phyloP scores from a whole-genome alignment of 352 stramenopile species.

The Thalassiosira hispida region DNA sequence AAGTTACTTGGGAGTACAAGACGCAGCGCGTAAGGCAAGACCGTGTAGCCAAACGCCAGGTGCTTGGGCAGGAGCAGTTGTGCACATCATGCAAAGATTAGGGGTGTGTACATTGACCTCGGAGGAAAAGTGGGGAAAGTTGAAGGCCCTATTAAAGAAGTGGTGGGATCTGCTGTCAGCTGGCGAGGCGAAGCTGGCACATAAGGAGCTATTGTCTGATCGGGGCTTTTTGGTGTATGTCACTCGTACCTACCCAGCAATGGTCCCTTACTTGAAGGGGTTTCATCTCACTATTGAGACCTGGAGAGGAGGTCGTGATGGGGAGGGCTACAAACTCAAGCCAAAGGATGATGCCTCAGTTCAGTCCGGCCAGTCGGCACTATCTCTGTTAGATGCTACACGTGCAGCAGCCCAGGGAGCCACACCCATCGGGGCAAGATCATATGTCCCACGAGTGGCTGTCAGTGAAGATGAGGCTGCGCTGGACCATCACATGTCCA shows the following conservation, averaged over 20 bases:
- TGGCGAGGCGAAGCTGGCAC: constrained; percentile 21
- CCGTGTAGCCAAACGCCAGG: constrained; percentile 29
- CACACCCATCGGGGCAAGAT: too few relatives aligned
- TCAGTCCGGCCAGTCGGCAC: background rate
- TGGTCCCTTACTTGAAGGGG: constrained; percentile 70
- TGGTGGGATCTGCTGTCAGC: constrained; percentile 4
- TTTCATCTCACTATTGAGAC: constrained; percentile 61
- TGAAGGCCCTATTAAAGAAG: constrained; percentile 16
- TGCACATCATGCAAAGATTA: constrained; percentile 24
- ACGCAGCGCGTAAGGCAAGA: constrained; percentile 52
- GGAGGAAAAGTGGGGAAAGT: constrained; percentile 63
- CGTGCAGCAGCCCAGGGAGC: too few relatives aligned
- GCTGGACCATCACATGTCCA: too few relatives aligned
- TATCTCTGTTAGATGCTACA: too few relatives aligned
- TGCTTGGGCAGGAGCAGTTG: constrained; percentile 56
- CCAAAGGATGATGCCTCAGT: background rate
- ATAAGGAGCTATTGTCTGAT: constrained; percentile 40
- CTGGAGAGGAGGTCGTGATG: constrained; percentile 24
- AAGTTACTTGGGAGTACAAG: constrained; percentile 38
- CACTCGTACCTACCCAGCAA: constrained; percentile 42
- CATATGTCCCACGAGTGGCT: too few relatives aligned
- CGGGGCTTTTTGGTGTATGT: constrained; percentile 69
- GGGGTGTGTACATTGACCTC: constrained; percentile 41
- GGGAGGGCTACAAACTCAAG: background rate
- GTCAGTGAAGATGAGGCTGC: too few relatives aligned